These are phyloP conservation scores for Russula sp. DNA, from an alignment of 768 basidiomycete species.

Conservation along the genomic window DNA sequence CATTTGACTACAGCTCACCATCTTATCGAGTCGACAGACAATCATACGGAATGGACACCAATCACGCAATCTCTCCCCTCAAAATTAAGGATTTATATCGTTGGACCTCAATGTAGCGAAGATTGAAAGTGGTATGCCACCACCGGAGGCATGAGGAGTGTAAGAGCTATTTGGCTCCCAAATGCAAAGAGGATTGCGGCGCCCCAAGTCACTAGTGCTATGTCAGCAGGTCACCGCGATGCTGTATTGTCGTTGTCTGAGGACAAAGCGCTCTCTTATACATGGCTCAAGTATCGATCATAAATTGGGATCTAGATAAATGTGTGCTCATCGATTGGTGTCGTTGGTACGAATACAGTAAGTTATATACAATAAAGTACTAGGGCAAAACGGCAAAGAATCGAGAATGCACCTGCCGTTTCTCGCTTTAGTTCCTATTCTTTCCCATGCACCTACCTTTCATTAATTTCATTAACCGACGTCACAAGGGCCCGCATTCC, in stretches of 20 bases:
- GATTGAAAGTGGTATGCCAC: too few relatives aligned
- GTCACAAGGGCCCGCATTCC: background rate
- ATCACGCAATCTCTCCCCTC: background rate
- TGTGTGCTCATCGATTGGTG: constrained; percentile 74
- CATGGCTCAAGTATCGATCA: constrained; percentile 79
- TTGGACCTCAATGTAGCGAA: background rate
- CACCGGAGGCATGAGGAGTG: too few relatives aligned
- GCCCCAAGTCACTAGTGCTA: too few relatives aligned
- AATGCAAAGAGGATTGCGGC: too few relatives aligned
- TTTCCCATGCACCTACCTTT: background rate
- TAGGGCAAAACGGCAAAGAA: constrained; percentile 72
- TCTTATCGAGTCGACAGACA: too few relatives aligned
- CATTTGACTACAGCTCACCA: too few relatives aligned
- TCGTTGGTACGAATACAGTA: constrained; percentile 53
- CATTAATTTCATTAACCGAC: background rate
- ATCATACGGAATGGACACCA: too few relatives aligned
- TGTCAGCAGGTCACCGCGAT: too few relatives aligned
- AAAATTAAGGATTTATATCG: too few relatives aligned
- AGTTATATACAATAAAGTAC: constrained; percentile 50
- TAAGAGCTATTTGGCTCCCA: too few relatives aligned
- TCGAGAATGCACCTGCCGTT: constrained; percentile 54
- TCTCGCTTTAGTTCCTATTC: background rate
- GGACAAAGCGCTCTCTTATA: constrained; percentile 44
- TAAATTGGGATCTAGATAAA: constrained; percentile 49
- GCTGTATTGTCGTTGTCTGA: too few relatives aligned